Base-by-base conservation (phyloP, 352 stramenopile species). In the Pythium brachiatum region DNA sequence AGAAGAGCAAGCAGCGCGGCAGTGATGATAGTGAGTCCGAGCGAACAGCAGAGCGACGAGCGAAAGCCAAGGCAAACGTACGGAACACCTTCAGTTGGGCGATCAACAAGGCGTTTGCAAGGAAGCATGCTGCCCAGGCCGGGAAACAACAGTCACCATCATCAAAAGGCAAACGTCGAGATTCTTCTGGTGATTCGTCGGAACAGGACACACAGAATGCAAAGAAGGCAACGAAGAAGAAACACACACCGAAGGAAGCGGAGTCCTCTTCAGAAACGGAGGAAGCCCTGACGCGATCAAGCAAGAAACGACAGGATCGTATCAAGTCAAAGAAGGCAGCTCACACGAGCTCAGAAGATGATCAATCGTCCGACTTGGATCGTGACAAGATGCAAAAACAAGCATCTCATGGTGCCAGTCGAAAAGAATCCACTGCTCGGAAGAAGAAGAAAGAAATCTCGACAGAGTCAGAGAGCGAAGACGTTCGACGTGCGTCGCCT, bases 81-180 rank as follows among this genome's bases (percentile, higher is more conserved):
- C 66, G 81, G 6, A 90, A 90, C 34, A 86, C 81, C 0, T 90
- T 85, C 43, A 88, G 81, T 23, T 90, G 81, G 81, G 81, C 79
- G 0, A 90, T 90, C 44, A 64, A 63, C 2, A 90, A 88, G 44
- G 81, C 81, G 3, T 90, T 90, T 67, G 79, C 75, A 23, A 53
- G 75, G 27, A 90, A 90, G 36, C 73, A 87, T 41, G 56, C 56
- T 9, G 47, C 66, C 6, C 55, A 72, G 31, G 57, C 58, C 26
- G 46, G 21, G 26, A 67, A 59, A 16, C 26, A 54, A 47, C 41
- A 60, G 60, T 36, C 65, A 23, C 21, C 27, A 15, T 31, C 51
- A 12, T 31, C 51, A 12, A 53, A 60, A 23, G 21, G 26, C 1
- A 55, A 67, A 16, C 47, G 11, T 15, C 11, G 21, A 36, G 20